phyloP scores from a whole-genome alignment of 2,329 filamentous ascomycete genomes.

The Aspergillus novoparasiticus region DNA sequence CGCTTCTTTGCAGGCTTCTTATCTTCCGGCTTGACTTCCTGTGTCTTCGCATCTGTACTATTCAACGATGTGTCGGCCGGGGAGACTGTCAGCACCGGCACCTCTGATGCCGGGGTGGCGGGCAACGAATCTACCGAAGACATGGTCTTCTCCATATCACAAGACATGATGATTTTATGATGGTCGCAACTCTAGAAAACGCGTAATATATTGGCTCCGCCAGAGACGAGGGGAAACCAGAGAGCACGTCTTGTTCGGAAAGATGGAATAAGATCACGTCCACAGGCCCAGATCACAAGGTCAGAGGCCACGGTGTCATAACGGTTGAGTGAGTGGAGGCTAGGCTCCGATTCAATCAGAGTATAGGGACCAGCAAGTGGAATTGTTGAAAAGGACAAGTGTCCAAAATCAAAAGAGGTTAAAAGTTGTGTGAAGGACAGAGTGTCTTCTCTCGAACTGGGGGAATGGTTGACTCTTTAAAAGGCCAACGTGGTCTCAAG shows the following conservation, averaged over 20 bases:
- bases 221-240: neutral
- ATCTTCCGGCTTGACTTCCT: constrained; percentile 45
- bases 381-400: constrained; percentile 35
- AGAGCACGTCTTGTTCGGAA: neutral
- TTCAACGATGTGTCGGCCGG: constrained; percentile 44
- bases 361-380: constrained; percentile 16
- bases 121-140: constrained; percentile 36
- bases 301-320: constrained; percentile 42
- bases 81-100: constrained; percentile 43
- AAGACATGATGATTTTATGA: constrained; percentile 11
- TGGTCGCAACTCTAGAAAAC: neutral
- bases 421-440: constrained; percentile 9
- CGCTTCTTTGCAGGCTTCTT: constrained; percentile 88
- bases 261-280: constrained; percentile 8
- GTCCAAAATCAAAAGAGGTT: constrained; percentile 26
- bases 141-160: constrained; percentile 37
- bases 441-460: constrained; percentile 8
- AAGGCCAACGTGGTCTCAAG: constrained; percentile 45
- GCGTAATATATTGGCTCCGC: neutral
- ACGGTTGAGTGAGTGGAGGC: constrained; percentile 30
- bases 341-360: constrained; percentile 23
- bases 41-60: constrained; percentile 26
- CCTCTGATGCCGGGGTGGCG: constrained; percentile 33
- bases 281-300: constrained; percentile 16
- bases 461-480: constrained; percentile 35